A percentile compares a stretch with the other conserved stretches of the same genome.
Evolutionary conservation across 768 basidiomycete genomes (phyloP).

Genomic region (Lanmaoa rubissima): DNA sequence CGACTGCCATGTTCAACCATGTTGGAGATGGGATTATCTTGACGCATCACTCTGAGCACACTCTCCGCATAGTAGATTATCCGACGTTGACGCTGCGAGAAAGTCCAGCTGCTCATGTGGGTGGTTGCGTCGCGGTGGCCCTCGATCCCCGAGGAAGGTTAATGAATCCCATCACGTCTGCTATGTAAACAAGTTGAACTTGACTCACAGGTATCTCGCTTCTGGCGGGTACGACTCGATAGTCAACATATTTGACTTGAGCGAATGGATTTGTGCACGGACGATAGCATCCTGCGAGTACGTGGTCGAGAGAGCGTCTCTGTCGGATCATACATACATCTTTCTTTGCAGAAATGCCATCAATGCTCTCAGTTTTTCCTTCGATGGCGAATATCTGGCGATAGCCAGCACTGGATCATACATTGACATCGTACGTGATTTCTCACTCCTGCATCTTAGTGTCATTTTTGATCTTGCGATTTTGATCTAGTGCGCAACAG

Average conservation of each 20-base stretch:
- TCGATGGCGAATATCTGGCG: conserved; percentile 81
- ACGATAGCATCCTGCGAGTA: conserved; percentile 83
- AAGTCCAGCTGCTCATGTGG: conserved; percentile 71
- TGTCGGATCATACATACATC: not conserved
- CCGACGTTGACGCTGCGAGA: conserved; percentile 59
- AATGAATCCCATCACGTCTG: conserved; percentile 1
- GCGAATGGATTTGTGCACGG: conserved; percentile 77
- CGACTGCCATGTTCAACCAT: conserved; percentile 75
- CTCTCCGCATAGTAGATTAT: conserved; percentile 67
- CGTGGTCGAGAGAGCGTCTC: conserved; percentile 27
- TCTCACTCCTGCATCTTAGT: not conserved
- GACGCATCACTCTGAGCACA: conserved; percentile 61
- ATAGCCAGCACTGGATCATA: conserved; percentile 70
- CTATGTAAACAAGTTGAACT: not conserved
- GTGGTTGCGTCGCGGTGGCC: conserved; percentile 74
- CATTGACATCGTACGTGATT: conserved; percentile 68
- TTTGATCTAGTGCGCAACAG: conserved; percentile 64
- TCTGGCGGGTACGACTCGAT: conserved; percentile 82
- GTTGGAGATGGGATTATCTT: conserved; percentile 68
- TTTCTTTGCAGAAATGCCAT: conserved; percentile 57
- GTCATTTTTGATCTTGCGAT: not conserved
- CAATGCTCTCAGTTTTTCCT: conserved; percentile 73
- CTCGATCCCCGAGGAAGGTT: conserved; percentile 79
- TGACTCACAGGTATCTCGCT: conserved; percentile 58
- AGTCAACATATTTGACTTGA: conserved; percentile 74